Conservation (phyloP, 2,329 filamentous ascomycete species). For the Arthrobotrys pseudoclavata region DNA sequence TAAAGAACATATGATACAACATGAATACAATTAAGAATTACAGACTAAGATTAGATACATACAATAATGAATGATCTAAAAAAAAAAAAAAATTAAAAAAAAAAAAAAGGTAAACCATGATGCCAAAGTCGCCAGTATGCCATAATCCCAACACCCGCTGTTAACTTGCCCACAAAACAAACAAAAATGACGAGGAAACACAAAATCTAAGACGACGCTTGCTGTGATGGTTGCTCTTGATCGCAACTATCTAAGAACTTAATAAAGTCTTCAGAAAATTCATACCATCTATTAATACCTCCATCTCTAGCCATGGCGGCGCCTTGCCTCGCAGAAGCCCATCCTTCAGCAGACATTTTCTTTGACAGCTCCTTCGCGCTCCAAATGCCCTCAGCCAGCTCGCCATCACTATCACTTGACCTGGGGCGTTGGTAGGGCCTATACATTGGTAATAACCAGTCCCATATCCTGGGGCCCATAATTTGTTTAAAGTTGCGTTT, state of each 20-base stretch:
- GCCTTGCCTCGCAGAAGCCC: conserved; percentile 37
- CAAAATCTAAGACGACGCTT: conserved; percentile 16
- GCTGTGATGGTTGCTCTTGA: conserved; percentile 8
- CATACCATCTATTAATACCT: conserved; percentile 48
- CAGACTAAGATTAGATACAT: conserved; percentile 23
- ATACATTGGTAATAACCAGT: conserved; percentile 52
- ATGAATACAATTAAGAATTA: conserved; percentile 20
- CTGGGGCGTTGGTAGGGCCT: conserved; percentile 47
- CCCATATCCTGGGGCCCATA: conserved; percentile 55
- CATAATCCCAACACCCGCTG: conserved; percentile 22
- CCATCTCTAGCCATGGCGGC: conserved; percentile 55
- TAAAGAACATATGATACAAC: background rate
- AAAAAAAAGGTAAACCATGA: background rate
- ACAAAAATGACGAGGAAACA: conserved; percentile 52
- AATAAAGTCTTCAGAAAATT: conserved; percentile 55
- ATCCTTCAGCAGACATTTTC: conserved; percentile 46
- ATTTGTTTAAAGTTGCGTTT: conserved; percentile 55
- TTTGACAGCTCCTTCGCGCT: conserved; percentile 46
- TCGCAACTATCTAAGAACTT: conserved; percentile 50
- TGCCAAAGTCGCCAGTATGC: conserved; percentile 28
- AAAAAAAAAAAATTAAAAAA: background rate
- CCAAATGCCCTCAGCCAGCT: conserved; percentile 48
- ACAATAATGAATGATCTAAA: conserved; percentile 4
- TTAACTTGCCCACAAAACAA: background rate
- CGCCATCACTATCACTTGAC: conserved; percentile 49